Evolutionary conservation across 2,329 filamentous ascomycete species (phyloP), one percentile per base, ranked within the genome.

Genomic region (Xylaria sp.): DNA sequence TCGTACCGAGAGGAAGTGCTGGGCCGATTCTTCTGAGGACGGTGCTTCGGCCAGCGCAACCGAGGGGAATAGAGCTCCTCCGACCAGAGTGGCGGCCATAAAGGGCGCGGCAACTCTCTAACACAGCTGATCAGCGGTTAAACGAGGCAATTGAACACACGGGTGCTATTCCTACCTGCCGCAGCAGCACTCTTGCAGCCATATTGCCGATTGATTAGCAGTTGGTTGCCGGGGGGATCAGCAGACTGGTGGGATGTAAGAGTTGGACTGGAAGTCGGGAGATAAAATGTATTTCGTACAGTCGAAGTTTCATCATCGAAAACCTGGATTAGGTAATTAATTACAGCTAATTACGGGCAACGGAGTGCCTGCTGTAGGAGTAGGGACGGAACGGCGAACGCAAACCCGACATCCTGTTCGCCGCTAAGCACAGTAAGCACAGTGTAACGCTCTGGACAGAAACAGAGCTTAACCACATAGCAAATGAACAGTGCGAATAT

Each of bases 121-220:
- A 57, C 2, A 59, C 57, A 56, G 57, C 59, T 64, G 65, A 71
- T 75, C 66, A 73, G 69, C 65, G 64, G 55, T 35, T 35, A 18
- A 44, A 55, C 54, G 55, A 59, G 55, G 63, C 62, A 58, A 57
- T 55, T 54, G 61, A 46, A 49, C n/a, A 34, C 1, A 11, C 42
- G 35, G 19, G 13, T 5, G 3, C 19, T 51, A 9, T 59, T 13
- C 76, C 72, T 71, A 85, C 82, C 79, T 77, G 78, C 74, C 78
- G 79, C 70, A 84, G 75, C 74, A 84, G 76, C 75, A 83, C 76
- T 83, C 81, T 80, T 70, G 82, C 79, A 76, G 81, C 81, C 82
- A 85, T 85, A 73, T 73, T 79, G 71, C 70, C 72, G 75, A 77
- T 78, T 59, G 4, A 80, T 79, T 81, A 78, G 78, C 75, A 67